Percentiles rank a stretch among this genome's conserved stretches.
Evolutionary conservation across 2,329 filamentous ascomycete genomes (phyloP).

Genomic region (Aureobasidium sp.): DNA sequence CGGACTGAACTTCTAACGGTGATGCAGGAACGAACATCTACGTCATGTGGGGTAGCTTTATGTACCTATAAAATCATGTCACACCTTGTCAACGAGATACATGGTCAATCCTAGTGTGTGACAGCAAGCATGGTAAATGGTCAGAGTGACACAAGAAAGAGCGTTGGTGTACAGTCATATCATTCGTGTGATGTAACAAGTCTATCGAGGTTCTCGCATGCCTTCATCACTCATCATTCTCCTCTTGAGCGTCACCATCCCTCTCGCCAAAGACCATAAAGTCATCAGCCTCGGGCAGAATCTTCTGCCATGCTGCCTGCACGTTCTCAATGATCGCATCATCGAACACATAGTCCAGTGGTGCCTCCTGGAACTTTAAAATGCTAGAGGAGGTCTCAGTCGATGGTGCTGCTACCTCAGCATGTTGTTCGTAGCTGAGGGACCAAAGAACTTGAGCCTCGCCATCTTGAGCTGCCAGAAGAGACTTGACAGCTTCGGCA

Average conservation of each 20-base stretch:
- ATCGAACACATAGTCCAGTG: conserved; percentile 63
- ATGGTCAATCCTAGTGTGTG: neutral
- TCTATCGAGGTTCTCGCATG: neutral
- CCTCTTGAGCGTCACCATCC: conserved; percentile 52
- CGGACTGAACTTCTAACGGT: neutral
- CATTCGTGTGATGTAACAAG: neutral
- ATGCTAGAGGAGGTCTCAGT: conserved; percentile 27
- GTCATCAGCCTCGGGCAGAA: conserved; percentile 43
- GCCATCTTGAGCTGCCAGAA: conserved; percentile 29
- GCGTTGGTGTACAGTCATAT: neutral
- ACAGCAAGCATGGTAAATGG: no score
- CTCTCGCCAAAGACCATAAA: conserved; percentile 78
- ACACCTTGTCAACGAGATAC: neutral
- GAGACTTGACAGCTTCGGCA: conserved; percentile 31
- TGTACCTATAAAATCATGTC: neutral
- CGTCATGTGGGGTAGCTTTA: conserved; percentile 1
- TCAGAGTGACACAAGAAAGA: no score
- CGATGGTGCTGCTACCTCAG: conserved; percentile 18
- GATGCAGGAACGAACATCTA: conserved; percentile 2
- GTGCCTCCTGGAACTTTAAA: conserved; percentile 51
- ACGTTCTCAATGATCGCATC: conserved; percentile 61
- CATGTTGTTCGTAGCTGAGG: conserved; percentile 42
- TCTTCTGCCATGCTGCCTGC: conserved; percentile 57
- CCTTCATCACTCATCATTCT: conserved; percentile 21
- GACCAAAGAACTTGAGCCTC: conserved; percentile 41